Conservation (phyloP, 441 rosid species). For the Gossypium laxum region DNA sequence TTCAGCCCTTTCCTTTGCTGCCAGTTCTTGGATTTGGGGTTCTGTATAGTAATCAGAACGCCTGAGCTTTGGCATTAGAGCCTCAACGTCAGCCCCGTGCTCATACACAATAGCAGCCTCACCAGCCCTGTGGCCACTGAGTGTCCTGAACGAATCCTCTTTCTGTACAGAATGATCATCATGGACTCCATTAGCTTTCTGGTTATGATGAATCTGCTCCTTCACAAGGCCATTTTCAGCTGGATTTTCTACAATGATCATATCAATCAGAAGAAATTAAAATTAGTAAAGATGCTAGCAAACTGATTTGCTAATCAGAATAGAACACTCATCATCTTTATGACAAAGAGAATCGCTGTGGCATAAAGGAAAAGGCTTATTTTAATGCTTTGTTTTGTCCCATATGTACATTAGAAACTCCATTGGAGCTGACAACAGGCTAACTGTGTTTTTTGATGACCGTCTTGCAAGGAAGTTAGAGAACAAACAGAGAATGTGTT, state of each 20-base stretch:
- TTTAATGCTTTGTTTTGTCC: background rate
- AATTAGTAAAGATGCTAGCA: background rate
- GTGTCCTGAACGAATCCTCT: conserved; percentile 50
- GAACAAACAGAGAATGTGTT: background rate
- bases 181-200: conserved; percentile 47
- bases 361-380: background rate
- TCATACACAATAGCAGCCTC: conserved; percentile 88
- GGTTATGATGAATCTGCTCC: conserved; percentile 35
- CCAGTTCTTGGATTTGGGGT: conserved; percentile 78
- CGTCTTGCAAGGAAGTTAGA: background rate
- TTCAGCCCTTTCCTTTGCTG: conserved; percentile 76
- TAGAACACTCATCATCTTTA: conserved; percentile 3
- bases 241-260: conserved; percentile 32
- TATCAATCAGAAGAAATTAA: conserved; percentile 5
- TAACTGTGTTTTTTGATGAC: background rate
- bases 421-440: background rate
- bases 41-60: conserved; percentile 82
- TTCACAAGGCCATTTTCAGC: conserved; percentile 35
- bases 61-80: conserved; percentile 75
- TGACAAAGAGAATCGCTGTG: background rate
- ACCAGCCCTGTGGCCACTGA: conserved; percentile 69
- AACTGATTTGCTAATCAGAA: background rate
- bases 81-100: conserved; percentile 82
- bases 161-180: conserved; percentile 39
- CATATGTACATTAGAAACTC: background rate